phyloP scores from a whole-genome alignment of 768 basidiomycete species.

The Heimioporus sp. region DNA sequence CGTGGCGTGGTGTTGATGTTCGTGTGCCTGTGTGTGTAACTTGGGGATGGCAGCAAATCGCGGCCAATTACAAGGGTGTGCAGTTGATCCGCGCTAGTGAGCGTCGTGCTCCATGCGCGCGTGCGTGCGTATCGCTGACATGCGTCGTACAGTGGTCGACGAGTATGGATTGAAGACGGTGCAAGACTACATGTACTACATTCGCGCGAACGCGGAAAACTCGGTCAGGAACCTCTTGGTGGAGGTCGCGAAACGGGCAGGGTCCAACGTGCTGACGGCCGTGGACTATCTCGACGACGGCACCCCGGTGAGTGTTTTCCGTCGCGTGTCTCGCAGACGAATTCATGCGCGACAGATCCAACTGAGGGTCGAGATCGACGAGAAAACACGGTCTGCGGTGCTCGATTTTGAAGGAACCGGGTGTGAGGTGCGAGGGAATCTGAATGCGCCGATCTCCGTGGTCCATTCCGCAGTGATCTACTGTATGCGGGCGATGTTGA shows the following conservation, averaged over 20 bases:
- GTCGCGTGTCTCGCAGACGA: background rate
- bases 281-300: slow-evolving; percentile 88
- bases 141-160: slow-evolving; percentile 58
- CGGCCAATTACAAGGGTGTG: slow-evolving; percentile 90
- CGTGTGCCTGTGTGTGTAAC: background rate
- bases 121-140: slow-evolving; percentile 10
- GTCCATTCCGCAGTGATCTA: slow-evolving; percentile 88
- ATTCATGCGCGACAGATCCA: slow-evolving; percentile 48
- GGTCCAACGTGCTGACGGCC: slow-evolving; percentile 62
- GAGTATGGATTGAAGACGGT: slow-evolving; percentile 87
- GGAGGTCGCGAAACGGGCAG: slow-evolving; percentile 68
- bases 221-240: slow-evolving; percentile 82
- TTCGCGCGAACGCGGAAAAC: slow-evolving; percentile 82
- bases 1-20: slow-evolving; percentile 20
- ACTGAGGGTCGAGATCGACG: slow-evolving; percentile 75
- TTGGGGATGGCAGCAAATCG: slow-evolving; percentile 66
- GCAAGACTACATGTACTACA: slow-evolving; percentile 92
- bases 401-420: slow-evolving; percentile 87
- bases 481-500: slow-evolving; percentile 84
- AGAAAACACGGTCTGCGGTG: slow-evolving; percentile 68
- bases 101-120: slow-evolving; percentile 14
- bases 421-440: slow-evolving; percentile 78
- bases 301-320: slow-evolving; percentile 57
- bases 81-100: slow-evolving; percentile 78
- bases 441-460: slow-evolving; percentile 84